A percentile compares a stretch with the other conserved stretches of the same genome.
These are phyloP conservation scores for Ustulina deusta DNA, from an alignment of 2,329 filamentous ascomycete species.

Conservation along the genomic window DNA sequence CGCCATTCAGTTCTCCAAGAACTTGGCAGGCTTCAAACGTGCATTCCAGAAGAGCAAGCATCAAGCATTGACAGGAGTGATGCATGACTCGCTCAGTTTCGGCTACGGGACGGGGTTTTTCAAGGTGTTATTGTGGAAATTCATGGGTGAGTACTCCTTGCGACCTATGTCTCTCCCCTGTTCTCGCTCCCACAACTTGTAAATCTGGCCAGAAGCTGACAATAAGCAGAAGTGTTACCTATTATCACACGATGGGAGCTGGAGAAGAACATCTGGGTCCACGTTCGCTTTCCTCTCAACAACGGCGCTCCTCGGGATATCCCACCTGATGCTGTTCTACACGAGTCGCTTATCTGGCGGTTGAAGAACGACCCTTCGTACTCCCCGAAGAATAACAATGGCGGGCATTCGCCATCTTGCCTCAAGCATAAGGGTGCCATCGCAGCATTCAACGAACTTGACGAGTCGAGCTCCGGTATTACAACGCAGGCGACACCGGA, in stretches of 20 bases:
- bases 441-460: constrained; percentile 32
- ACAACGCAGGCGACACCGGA: constrained; percentile 9
- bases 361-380: constrained; percentile 49
- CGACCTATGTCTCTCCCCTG: not conserved
- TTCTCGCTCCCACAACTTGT: not conserved
- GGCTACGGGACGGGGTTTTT: constrained; percentile 55
- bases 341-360: constrained; percentile 54
- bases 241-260: constrained; percentile 58
- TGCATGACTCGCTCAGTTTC: constrained; percentile 57
- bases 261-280: constrained; percentile 49
- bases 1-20: constrained; percentile 54
- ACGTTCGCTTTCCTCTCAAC: constrained; percentile 56
- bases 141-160: constrained; percentile 54
- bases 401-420: constrained; percentile 49
- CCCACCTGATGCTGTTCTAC: constrained; percentile 54
- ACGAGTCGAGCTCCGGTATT: constrained; percentile 7
- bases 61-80: constrained; percentile 50
- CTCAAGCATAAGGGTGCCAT: constrained; percentile 43
- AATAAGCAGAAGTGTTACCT: constrained; percentile 53
- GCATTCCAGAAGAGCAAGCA: constrained; percentile 49
- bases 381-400: constrained; percentile 53
- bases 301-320: constrained; percentile 55
- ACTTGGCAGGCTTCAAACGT: constrained; percentile 51
- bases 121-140: constrained; percentile 57
- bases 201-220: constrained; percentile 18